phyloP scores from a whole-genome alignment of 768 basidiomycete genomes.

The Auricularia auricula-judae region DNA sequence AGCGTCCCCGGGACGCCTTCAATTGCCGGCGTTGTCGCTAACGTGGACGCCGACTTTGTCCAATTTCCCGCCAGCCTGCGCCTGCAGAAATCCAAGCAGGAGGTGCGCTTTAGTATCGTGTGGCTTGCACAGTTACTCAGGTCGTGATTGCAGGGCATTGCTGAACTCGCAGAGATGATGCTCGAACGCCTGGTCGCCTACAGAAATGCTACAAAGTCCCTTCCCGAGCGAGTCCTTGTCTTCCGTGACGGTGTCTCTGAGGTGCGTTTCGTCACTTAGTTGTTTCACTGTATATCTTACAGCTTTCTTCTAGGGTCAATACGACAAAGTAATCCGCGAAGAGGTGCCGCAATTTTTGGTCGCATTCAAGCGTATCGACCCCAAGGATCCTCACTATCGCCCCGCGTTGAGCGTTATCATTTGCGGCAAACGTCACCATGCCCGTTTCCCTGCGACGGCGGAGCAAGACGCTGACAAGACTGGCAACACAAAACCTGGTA shows the following conservation, averaged over 20 bases:
- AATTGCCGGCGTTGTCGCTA: constrained; percentile 71
- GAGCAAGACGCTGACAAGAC: constrained; percentile 43
- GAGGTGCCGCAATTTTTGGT: constrained; percentile 54
- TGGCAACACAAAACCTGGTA: constrained; percentile 71
- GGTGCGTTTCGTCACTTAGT: not conserved
- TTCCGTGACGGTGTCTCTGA: constrained; percentile 77
- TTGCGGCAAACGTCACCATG: constrained; percentile 67
- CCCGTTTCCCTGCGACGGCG: constrained; percentile 48
- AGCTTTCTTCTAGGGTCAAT: constrained; percentile 48
- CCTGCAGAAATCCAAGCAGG: constrained; percentile 61
- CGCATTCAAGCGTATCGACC: constrained; percentile 46
- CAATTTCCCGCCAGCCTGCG: constrained; percentile 69
- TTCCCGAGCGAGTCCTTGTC: constrained; percentile 61
- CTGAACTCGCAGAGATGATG: constrained; percentile 54
- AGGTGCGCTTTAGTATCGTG: constrained; percentile 31
- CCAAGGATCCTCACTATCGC: constrained; percentile 35
- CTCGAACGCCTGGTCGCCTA: constrained; percentile 42
- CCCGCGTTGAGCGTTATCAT: constrained; percentile 63
- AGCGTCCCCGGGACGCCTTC: constrained; percentile 70
- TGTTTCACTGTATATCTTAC: not conserved
- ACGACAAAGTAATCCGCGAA: constrained; percentile 43
- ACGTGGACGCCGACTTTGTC: constrained; percentile 50
- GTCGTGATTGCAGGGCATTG: constrained; percentile 40
- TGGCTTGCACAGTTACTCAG: not conserved
- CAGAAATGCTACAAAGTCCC: constrained; percentile 12